Evolutionary conservation across 345 rosid genomes (phyloP).

Genomic region (Hibiscus mutabilis): DNA sequence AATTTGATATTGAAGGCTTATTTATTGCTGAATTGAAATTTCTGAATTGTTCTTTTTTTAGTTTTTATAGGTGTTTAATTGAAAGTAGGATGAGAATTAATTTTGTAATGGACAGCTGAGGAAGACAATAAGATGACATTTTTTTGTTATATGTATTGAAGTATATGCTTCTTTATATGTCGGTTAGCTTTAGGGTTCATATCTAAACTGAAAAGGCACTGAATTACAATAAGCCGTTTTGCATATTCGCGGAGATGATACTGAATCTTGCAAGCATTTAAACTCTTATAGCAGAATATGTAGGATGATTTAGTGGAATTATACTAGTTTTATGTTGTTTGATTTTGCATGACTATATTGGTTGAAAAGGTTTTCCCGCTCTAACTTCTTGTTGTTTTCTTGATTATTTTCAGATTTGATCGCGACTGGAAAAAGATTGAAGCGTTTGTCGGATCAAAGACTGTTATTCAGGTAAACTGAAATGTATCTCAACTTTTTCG

Average conservation of each 20-base stretch:
- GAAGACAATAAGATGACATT: background rate
- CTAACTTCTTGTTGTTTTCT: background rate
- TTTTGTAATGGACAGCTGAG: background rate
- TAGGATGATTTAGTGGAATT: background rate
- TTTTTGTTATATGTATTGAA: background rate
- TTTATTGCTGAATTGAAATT: background rate
- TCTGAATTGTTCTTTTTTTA: background rate
- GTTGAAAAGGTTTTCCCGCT: background rate
- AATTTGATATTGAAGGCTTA: background rate
- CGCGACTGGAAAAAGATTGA: conserved; percentile 94
- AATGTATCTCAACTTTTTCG: background rate
- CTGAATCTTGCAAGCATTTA: background rate
- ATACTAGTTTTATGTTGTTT: background rate
- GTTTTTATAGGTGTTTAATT: background rate
- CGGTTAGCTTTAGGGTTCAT: background rate
- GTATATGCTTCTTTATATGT: background rate
- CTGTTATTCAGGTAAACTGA: conserved; percentile 66
- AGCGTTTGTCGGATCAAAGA: conserved; percentile 84
- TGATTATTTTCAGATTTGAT: conserved; percentile 52
- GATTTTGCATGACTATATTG: background rate
- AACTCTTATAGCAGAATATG: background rate
- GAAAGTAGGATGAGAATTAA: background rate
- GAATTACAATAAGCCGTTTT: background rate
- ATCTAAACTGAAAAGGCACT: background rate
- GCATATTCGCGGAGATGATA: background rate